These are phyloP conservation scores for Cladophialophora bantiana DNA, from an alignment of 2,329 filamentous ascomycete genomes.

Conservation along the genomic window DNA sequence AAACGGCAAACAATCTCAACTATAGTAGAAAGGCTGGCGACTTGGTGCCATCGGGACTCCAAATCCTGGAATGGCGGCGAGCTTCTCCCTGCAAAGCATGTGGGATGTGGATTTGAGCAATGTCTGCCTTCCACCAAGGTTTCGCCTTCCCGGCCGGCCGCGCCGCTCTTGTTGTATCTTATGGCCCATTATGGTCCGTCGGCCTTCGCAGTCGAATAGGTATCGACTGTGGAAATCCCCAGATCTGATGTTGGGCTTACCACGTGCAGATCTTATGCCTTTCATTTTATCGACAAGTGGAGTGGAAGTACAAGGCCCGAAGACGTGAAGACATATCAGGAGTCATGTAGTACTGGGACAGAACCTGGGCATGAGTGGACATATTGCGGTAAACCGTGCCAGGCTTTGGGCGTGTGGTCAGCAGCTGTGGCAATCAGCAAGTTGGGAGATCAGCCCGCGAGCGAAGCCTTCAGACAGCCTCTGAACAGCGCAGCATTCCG, in stretches of 20 bases:
- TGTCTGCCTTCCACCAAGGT: background rate
- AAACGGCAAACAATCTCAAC: background rate
- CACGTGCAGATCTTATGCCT: background rate
- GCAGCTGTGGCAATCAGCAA: background rate
- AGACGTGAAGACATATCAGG: conserved; percentile 1
- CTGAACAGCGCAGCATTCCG: background rate
- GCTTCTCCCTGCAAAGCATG: background rate
- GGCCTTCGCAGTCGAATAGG: background rate
- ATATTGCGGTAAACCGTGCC: background rate
- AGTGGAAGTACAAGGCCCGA: background rate
- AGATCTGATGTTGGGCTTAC: background rate
- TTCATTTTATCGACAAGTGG: background rate
- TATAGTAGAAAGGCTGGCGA: background rate
- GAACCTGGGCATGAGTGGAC: background rate
- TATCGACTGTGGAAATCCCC: background rate
- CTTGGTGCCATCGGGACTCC: background rate
- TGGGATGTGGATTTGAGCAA: background rate
- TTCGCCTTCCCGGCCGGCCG: background rate
- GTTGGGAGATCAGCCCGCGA: background rate
- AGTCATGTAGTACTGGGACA: background rate
- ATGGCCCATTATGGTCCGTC: background rate
- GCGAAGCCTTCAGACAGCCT: background rate
- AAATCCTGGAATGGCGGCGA: background rate
- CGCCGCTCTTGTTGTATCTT: background rate
- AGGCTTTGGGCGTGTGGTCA: background rate